A percentile compares a stretch with the other conserved stretches of the same genome.
Evolutionary conservation across 192 early-diverging fungal genomes (phyloP).

Genomic region (Diversispora eburnea): DNA sequence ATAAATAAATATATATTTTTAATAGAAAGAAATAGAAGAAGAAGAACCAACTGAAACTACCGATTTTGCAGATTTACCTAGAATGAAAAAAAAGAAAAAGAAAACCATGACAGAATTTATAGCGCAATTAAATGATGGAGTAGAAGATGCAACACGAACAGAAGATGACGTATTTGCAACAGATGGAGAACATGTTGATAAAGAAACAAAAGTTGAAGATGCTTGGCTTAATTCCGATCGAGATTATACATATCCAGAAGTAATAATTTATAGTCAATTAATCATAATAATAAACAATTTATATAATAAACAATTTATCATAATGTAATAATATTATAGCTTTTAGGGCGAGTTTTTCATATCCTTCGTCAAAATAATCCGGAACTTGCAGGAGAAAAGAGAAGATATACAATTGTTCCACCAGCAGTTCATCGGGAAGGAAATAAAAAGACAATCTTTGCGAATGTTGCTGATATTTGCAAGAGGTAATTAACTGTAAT

Average conservation of each 20-base stretch:
- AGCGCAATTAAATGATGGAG: constrained; percentile 61
- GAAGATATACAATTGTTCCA: constrained; percentile 90
- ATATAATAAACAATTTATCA: background rate
- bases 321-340: constrained; percentile 42
- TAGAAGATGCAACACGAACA: constrained; percentile 59
- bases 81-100: constrained; percentile 76
- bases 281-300: background rate
- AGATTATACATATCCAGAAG: constrained; percentile 92
- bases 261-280: constrained; percentile 29
- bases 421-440: constrained; percentile 90
- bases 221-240: constrained; percentile 88
- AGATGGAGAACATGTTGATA: constrained; percentile 45
- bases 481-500: constrained; percentile 55
- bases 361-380: constrained; percentile 92
- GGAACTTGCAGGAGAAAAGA: constrained; percentile 88
- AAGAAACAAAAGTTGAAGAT: constrained; percentile 49
- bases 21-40: constrained; percentile 42
- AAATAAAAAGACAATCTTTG: constrained; percentile 94
- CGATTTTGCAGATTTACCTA: constrained; percentile 60
- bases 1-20: background rate
- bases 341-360: constrained; percentile 86
- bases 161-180: constrained; percentile 53
- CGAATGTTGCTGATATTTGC: constrained; percentile 92
- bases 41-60: constrained; percentile 43
- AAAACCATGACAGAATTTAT: constrained; percentile 44